Percentiles rank a stretch among this genome's conserved stretches.
These are phyloP conservation scores for Periglandula ipomoeae DNA, from an alignment of 2,329 filamentous ascomycete species.

Conservation along the genomic window DNA sequence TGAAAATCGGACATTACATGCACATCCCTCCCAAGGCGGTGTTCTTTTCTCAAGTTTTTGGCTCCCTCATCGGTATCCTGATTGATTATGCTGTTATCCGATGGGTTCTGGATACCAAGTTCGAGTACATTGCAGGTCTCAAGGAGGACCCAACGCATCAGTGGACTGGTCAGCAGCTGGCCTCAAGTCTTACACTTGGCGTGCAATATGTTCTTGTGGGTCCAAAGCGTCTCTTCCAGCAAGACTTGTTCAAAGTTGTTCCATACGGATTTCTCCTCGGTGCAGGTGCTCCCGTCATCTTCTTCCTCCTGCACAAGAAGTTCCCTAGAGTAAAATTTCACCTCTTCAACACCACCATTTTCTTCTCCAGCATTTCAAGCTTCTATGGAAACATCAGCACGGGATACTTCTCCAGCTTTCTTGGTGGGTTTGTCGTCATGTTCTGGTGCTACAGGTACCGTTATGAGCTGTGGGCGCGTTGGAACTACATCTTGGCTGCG, in stretches of 20 bases:
- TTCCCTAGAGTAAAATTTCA: constrained; percentile 46
- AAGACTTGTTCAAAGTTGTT: constrained; percentile 36
- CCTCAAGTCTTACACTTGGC: constrained; percentile 41
- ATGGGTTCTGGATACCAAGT: constrained; percentile 49
- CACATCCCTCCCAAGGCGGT: constrained; percentile 49
- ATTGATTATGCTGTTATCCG: constrained; percentile 53
- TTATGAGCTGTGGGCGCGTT: constrained; percentile 49
- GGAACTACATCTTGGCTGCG: constrained; percentile 52
- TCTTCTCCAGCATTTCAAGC: constrained; percentile 43
- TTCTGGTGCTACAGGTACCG: constrained; percentile 46
- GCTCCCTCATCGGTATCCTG: constrained; percentile 47
- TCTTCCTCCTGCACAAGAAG: constrained; percentile 41
- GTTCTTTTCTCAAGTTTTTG: constrained; percentile 54
- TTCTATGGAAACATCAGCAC: constrained; percentile 56
- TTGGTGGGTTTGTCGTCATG: constrained; percentile 54
- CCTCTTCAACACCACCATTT: constrained; percentile 54
- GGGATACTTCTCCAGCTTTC: constrained; percentile 45
- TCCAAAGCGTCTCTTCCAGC: constrained; percentile 38
- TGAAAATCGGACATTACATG: constrained; percentile 57
- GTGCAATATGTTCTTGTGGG: constrained; percentile 53
- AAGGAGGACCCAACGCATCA: constrained; percentile 46
- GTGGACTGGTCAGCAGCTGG: constrained; percentile 50
- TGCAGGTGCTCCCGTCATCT: constrained; percentile 31
- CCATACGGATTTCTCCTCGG: constrained; percentile 46
- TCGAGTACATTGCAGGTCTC: constrained; percentile 42